phyloP scores from a whole-genome alignment of 2,329 filamentous ascomycete genomes.

The Fusarium sp. region DNA sequence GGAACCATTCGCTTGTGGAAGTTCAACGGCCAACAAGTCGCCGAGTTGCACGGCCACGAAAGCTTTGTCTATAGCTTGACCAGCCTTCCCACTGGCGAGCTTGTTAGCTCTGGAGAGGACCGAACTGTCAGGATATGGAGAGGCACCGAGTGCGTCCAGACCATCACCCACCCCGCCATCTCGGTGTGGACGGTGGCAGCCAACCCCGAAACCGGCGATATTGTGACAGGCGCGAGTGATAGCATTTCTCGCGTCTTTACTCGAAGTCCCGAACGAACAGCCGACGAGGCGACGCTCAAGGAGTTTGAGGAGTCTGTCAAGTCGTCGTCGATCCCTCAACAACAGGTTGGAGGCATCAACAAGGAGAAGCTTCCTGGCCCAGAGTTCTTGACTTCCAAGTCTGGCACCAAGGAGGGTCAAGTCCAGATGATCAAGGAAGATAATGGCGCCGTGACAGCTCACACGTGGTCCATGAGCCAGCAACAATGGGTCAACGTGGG shows the following conservation, averaged over 20 bases:
- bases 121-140: conserved; percentile 93
- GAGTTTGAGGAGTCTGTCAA: conserved; percentile 87
- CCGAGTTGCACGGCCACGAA: conserved; percentile 86
- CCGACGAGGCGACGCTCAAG: conserved; percentile 74
- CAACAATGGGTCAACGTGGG: conserved; percentile 88
- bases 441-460: conserved; percentile 85
- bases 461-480: conserved; percentile 82
- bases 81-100: conserved; percentile 82
- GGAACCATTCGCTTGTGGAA: conserved; percentile 90
- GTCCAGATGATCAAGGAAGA: conserved; percentile 89
- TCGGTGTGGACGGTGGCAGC: conserved; percentile 96
- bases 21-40: conserved; percentile 79
- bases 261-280: conserved; percentile 75
- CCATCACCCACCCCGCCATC: conserved; percentile 95
- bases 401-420: conserved; percentile 95
- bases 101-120: conserved; percentile 94
- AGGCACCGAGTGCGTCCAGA: conserved; percentile 86
- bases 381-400: conserved; percentile 84
- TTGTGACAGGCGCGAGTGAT: conserved; percentile 94
- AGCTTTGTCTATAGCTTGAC: conserved; percentile 93
- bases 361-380: conserved; percentile 92
- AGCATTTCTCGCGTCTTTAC: conserved; percentile 87
- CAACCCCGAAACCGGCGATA: conserved; percentile 85
- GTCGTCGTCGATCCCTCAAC: conserved; percentile 86
- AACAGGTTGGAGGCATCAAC: conserved; percentile 86